Evolutionary conservation across 257 asterid species (phyloP), one percentile per base, ranked within the genome.

Genomic region (Apocynum venetum): DNA sequence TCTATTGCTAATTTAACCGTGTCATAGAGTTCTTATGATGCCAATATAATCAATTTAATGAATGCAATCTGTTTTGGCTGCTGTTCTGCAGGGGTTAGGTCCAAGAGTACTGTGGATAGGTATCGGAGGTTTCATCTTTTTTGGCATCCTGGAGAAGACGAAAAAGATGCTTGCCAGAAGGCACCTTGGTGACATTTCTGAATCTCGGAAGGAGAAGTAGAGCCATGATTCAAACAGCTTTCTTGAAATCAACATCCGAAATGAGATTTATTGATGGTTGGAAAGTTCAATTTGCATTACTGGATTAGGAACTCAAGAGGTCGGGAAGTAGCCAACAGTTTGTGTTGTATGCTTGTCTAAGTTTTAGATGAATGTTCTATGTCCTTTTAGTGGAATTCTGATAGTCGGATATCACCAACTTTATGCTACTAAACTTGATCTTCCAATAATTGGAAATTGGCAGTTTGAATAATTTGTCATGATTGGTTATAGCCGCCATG

Each of bases 21-120:
- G 31, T 25, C 31, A 25, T 25, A 25, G 31, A 25, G 31, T 25
- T 8, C 38, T 2, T 52, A 13, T 52, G 57, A 20, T 8, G 4
- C 31, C 31, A 56, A 56, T 17, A 20, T 4, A 0, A 10, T 20
- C 8, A 68, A 8, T 13, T 43, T 49, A 19, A 78, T 72, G 25
- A 74, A 51, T 60, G 44, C 25, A 20, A 51, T 52, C 38, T 14
- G 36, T 71, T 65, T 38, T 17, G 68, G 52, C 38, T 59, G 59
- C 64, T 76, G 47, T 83, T 75, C 35, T 83, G 81, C 88, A 88
- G 96, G 96, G 96, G 2, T 69, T 90, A 40, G 96, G 96, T 2
- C 87, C 91, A 11, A 81, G 93, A 81, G 89, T 90, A 71, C 79
- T 88, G 76, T 90, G 96, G 96, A 87, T 90, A 77, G 96, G 96